phyloP scores from a whole-genome alignment of 139 green algal species.

The Klebsormidium nitens region DNA sequence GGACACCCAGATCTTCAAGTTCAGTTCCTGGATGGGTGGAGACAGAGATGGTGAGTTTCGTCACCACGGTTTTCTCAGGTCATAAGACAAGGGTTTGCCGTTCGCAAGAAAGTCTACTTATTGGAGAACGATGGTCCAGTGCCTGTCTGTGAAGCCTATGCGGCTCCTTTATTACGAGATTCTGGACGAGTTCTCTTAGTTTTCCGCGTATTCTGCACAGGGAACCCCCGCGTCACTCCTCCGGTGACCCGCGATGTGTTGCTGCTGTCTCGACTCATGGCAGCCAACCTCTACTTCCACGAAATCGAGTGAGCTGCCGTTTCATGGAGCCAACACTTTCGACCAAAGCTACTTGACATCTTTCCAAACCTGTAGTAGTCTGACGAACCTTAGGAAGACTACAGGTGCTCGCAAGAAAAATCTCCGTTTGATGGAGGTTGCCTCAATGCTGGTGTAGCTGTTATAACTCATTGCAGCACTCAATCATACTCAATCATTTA shows the following conservation, averaged over 20 bases:
- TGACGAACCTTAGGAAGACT: neutral
- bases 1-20: slow-evolving; percentile 60
- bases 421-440: neutral
- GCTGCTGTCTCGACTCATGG: slow-evolving; percentile 77
- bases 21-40: slow-evolving; percentile 93
- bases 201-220: neutral
- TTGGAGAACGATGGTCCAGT: neutral
- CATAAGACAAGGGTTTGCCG: too few species aligned
- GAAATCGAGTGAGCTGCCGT: slow-evolving; percentile 60
- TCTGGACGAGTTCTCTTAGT: neutral
- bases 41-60: slow-evolving; percentile 70
- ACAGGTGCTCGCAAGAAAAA: neutral
- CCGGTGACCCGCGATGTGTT: slow-evolving; percentile 82
- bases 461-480: too few species aligned
- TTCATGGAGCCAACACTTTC: neutral
- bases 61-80: neutral
- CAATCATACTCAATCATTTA: too few species aligned
- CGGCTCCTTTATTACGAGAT: neutral
- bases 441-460: neutral
- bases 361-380: neutral
- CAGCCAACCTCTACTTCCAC: slow-evolving; percentile 81
- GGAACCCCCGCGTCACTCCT: slow-evolving; percentile 87
- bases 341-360: neutral
- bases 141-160: neutral
- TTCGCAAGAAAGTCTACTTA: too few species aligned